These are phyloP conservation scores for Mrakia blollopis DNA, from an alignment of 768 basidiomycete species.

Conservation along the genomic window DNA sequence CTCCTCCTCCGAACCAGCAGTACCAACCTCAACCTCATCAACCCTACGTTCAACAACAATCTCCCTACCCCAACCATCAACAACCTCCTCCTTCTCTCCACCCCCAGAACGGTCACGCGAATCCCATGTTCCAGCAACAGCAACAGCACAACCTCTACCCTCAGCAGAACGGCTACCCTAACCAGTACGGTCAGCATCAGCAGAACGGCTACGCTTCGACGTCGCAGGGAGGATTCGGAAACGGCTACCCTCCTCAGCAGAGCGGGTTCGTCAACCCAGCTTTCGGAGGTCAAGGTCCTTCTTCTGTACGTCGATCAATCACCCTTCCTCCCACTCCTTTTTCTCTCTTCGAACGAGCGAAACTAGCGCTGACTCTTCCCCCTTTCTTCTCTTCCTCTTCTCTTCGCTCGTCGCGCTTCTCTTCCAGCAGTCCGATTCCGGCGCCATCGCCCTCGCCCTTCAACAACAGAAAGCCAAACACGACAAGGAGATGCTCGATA, in stretches of 20 bases:
- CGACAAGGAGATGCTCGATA: conserved; percentile 28
- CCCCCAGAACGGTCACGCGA: background rate
- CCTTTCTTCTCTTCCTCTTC: background rate
- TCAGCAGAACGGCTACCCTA: background rate
- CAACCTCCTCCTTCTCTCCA: background rate
- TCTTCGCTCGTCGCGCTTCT: background rate
- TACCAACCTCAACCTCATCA: background rate
- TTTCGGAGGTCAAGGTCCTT: background rate
- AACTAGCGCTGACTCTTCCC: background rate
- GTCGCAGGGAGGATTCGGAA: background rate
- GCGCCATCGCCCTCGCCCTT: conserved; percentile 15
- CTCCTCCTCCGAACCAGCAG: background rate
- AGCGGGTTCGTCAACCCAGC: background rate
- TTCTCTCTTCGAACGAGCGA: background rate
- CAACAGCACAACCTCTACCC: background rate
- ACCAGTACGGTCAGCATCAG: background rate
- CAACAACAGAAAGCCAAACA: conserved; percentile 25
- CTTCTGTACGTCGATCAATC: background rate
- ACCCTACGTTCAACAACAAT: background rate
- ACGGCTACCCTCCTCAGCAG: background rate
- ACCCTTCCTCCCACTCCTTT: background rate
- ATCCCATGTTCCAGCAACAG: conserved; percentile 1
- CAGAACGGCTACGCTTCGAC: background rate
- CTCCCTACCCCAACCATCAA: background rate
- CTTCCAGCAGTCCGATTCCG: background rate